Percentiles rank a stretch among this genome's conserved stretches.
phyloP scores from a whole-genome alignment of 2,329 filamentous ascomycete genomes.

The Cladosporium sp. region DNA sequence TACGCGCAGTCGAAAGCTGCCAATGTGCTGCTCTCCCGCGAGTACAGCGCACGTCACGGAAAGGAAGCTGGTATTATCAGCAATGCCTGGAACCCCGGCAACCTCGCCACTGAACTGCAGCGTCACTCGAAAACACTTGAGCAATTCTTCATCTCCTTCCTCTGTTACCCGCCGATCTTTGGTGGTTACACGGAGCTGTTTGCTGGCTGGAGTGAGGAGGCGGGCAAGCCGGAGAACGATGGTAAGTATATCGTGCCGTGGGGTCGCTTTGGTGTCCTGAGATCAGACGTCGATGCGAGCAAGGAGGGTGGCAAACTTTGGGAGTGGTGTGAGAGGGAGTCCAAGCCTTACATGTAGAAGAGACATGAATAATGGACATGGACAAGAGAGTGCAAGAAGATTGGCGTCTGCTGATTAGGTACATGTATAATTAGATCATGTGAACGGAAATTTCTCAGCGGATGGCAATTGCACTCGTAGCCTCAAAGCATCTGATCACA shows the following conservation, averaged over 20 bases:
- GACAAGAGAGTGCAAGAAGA: background rate
- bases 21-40: slow-evolving; percentile 24
- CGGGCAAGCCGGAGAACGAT: slow-evolving; percentile 22
- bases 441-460: too few relatives aligned
- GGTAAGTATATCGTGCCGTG: slow-evolving; percentile 32
- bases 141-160: slow-evolving; percentile 7
- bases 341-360: slow-evolving; percentile 12
- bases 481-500: too few relatives aligned
- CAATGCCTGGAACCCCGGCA: slow-evolving; percentile 30
- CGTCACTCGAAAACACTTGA: slow-evolving; percentile 20
- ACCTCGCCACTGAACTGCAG: slow-evolving; percentile 27
- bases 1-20: slow-evolving; percentile 28
- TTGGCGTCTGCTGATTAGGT: too few relatives aligned
- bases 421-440: too few relatives aligned
- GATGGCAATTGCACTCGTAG: too few relatives aligned
- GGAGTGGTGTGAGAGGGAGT: slow-evolving; percentile 39
- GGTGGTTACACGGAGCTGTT: slow-evolving; percentile 34
- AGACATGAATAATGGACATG: background rate
- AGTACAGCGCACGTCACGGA: slow-evolving; percentile 19
- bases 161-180: slow-evolving; percentile 23
- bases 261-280: slow-evolving; percentile 29
- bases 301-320: slow-evolving; percentile 34
- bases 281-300: slow-evolving; percentile 29
- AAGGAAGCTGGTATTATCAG: slow-evolving; percentile 22
- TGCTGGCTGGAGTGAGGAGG: slow-evolving; percentile 26